Percentiles rank a stretch among this genome's conserved stretches.
Conservation (phyloP, 306 rosid species). For the Medicago arabica region DNA sequence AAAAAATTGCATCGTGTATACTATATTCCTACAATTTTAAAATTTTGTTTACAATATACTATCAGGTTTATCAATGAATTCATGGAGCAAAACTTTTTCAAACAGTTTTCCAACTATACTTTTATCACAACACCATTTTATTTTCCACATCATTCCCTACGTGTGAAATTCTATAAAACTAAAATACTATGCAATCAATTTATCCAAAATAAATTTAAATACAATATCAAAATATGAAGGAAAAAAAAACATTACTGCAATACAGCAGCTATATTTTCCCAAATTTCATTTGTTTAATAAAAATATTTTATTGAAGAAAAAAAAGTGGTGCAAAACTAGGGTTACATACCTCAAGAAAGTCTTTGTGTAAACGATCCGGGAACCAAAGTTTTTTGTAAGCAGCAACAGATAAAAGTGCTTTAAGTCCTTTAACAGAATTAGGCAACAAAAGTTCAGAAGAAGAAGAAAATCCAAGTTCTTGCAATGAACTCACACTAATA, state of each 20-base stretch:
- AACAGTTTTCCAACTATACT: too few species aligned
- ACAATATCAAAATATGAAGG: not conserved
- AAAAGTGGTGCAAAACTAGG: not conserved
- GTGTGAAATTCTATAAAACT: too few species aligned
- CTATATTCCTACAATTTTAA: too few species aligned
- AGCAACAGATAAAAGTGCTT: constrained; percentile 71
- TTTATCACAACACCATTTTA: too few species aligned
- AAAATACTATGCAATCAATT: too few species aligned
- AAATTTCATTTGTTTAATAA: not conserved
- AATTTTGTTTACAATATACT: too few species aligned
- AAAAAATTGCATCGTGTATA: too few species aligned
- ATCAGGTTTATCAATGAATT: too few species aligned
- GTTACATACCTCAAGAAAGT: constrained; percentile 66
- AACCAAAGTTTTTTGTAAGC: constrained; percentile 74
- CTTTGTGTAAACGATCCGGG: constrained; percentile 73
- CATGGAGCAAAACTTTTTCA: too few species aligned
- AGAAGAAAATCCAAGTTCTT: constrained; percentile 67
- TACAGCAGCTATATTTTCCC: not conserved
- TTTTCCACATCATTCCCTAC: too few species aligned
- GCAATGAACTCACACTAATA: constrained; percentile 42
- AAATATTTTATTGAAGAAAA: not conserved
- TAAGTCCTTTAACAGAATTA: constrained; percentile 69
- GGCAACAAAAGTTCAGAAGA: constrained; percentile 86
- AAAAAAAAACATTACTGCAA: not conserved
- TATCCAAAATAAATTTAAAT: too few species aligned